Percentiles rank a stretch among this genome's conserved stretches.
phyloP scores from a whole-genome alignment of 208 protist species.

The Angomonas deanei region DNA sequence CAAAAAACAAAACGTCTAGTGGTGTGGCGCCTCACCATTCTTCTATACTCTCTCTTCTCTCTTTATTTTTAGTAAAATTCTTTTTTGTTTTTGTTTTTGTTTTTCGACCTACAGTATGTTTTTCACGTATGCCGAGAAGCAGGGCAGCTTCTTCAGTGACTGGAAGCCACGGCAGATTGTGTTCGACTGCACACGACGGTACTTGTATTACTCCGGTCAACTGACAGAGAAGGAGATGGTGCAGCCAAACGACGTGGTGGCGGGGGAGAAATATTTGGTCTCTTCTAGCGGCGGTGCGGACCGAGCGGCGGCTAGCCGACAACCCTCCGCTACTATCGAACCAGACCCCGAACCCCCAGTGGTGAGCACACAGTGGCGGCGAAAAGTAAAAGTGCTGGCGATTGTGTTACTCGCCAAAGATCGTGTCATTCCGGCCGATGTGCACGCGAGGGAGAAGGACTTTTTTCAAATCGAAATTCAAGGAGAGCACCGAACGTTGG shows the following conservation, averaged over 20 bases:
- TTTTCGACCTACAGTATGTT: slow-evolving; percentile 29
- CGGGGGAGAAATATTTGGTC: background rate
- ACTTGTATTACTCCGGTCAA: slow-evolving; percentile 58
- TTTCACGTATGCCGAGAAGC: slow-evolving; percentile 55
- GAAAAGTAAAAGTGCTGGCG: slow-evolving; percentile 45
- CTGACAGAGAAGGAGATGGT: background rate
- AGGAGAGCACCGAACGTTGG: slow-evolving; percentile 35
- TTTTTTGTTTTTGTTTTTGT: slow-evolving; percentile 1
- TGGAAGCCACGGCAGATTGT: slow-evolving; percentile 49
- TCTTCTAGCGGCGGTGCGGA: background rate
- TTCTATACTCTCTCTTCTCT: background rate
- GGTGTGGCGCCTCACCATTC: too few relatives aligned
- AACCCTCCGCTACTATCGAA: background rate
- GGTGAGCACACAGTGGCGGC: slow-evolving; percentile 18
- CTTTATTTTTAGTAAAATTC: background rate
- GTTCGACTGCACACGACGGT: slow-evolving; percentile 60
- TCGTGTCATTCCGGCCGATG: slow-evolving; percentile 16
- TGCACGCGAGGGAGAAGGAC: slow-evolving; percentile 40
- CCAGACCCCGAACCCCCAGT: background rate
- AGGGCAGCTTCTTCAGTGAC: slow-evolving; percentile 29
- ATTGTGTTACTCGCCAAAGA: slow-evolving; percentile 22
- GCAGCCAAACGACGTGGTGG: background rate
- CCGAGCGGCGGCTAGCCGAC: background rate
- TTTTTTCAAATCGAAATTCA: slow-evolving; percentile 48
- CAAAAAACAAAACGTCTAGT: too few relatives aligned